phyloP scores from a whole-genome alignment of 768 basidiomycete genomes.

The Symmetrospora coprosmae region DNA sequence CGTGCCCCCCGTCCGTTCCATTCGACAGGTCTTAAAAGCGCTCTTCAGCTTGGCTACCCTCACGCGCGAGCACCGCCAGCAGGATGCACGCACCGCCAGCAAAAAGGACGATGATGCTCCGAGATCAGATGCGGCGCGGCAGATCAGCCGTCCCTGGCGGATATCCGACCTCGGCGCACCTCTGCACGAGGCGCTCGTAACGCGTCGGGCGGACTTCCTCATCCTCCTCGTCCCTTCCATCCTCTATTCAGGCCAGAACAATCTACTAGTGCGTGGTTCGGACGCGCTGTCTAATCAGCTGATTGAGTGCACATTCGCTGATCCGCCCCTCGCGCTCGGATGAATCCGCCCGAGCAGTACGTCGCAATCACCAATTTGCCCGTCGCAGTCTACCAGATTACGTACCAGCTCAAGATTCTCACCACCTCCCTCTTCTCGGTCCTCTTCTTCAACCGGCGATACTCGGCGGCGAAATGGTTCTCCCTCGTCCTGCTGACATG shows the following conservation, averaged over 20 bases:
- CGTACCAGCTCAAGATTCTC: conserved; percentile 48
- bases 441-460: conserved; percentile 25
- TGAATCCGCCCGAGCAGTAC: too few species aligned
- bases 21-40: conserved; percentile 1
- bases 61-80: background rate
- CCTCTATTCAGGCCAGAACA: conserved; percentile 19
- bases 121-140: background rate
- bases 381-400: background rate
- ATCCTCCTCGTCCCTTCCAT: background rate
- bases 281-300: too few species aligned
- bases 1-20: too few species aligned
- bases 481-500: conserved; percentile 69
- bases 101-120: conserved; percentile 12
- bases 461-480: conserved; percentile 65
- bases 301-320: too few species aligned
- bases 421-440: conserved; percentile 31
- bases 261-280: conserved; percentile 5
- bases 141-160: too few species aligned
- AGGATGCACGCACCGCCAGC: background rate
- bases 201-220: background rate
- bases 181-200: background rate
- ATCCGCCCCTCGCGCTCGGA: too few species aligned
- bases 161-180: too few species aligned
- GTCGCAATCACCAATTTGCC: conserved; percentile 5
- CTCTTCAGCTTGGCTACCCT: background rate